Base-by-base conservation (phyloP, 179 eudicot species). In the Corrigiola litoralis region DNA sequence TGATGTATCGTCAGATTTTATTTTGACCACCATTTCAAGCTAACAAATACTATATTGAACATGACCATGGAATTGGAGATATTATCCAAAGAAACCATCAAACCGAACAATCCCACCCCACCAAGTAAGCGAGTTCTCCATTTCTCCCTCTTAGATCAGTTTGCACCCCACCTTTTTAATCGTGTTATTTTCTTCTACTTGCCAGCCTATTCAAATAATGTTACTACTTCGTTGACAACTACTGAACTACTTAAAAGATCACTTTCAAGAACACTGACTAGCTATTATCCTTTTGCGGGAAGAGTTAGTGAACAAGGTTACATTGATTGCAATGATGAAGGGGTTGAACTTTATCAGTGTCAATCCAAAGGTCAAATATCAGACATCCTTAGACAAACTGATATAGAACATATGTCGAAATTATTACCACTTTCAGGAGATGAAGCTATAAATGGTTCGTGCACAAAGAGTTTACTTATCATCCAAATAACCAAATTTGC, bases 231-330 rank as follows among this genome's bases (percentile, higher is more conserved):
- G 7, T 2, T 21, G 14, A 11, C 31, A 20, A 25, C 10, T 21
- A 50, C 28, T 8, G 25, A 21, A 2, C 42, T 24, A 14, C 51
- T 70, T n/a, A 66, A 70, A 51, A 51, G 28, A 6, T 75, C 79
- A 3, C 42, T 75, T 1, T 70, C 79, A 0, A 54, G 53, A 40
- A 53, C 63, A 14, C 42, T 75, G 27, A 33, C 68, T 6, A 29
- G 25, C 16, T 75, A 75, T 65, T 75, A 75, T 36, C 79, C 79
- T 0, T 70, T 70, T 60, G 75, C 75, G 0, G 79, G 79, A 2
- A 70, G 64, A 54, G 6, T 53, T 25, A 61, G 14, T 27, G 2
- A 45, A 34, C 20, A 59, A 24, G 42, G 54, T 23, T 42, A 42
- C 21, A 68, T 75, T 1, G 68, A 70, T 16, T 65, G 64, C 63